A percentile compares a stretch with the other conserved stretches of the same genome.
Evolutionary conservation across 2,329 filamentous ascomycete species (phyloP).

Genomic region (Sarocladiaceae sp.): DNA sequence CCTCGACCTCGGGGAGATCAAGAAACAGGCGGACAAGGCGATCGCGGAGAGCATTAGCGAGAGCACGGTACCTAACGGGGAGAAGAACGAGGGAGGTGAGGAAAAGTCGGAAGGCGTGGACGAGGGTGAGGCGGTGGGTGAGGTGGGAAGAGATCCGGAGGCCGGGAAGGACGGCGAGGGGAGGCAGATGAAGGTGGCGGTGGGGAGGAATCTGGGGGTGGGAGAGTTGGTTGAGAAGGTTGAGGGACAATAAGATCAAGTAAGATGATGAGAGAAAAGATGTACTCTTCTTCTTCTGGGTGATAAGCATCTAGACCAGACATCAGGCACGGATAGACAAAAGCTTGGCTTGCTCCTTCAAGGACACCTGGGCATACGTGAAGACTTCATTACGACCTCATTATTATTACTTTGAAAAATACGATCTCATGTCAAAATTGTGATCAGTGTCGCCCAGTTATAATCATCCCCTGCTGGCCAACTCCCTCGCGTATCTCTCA

Average conservation of each 20-base stretch:
- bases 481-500: slow-evolving; percentile 38
- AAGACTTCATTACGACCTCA: too few species aligned
- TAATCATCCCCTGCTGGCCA: too few species aligned
- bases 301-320: slow-evolving; percentile 5
- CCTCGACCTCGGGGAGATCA: slow-evolving; percentile 66
- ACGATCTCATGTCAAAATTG: too few species aligned
- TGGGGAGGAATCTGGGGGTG: slow-evolving; percentile 74
- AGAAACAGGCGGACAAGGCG: slow-evolving; percentile 38
- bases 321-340: too few species aligned
- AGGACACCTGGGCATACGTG: too few species aligned
- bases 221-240: slow-evolving; percentile 69
- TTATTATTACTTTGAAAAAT: too few species aligned
- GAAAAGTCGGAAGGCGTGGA: slow-evolving; percentile 37
- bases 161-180: slow-evolving; percentile 35
- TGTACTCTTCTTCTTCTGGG: too few species aligned
- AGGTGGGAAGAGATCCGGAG: slow-evolving; percentile 47
- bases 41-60: slow-evolving; percentile 23
- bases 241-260: slow-evolving; percentile 35
- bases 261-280: slow-evolving; percentile 10
- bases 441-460: too few species aligned
- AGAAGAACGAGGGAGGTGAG: slow-evolving; percentile 7
- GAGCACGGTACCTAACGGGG: slow-evolving; percentile 36
- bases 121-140: slow-evolving; percentile 66
- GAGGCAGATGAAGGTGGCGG: slow-evolving; percentile 76
- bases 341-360: too few species aligned